Base-by-base conservation (phyloP, 2,329 filamentous ascomycete genomes). In the Fusarium oligoseptatum region DNA sequence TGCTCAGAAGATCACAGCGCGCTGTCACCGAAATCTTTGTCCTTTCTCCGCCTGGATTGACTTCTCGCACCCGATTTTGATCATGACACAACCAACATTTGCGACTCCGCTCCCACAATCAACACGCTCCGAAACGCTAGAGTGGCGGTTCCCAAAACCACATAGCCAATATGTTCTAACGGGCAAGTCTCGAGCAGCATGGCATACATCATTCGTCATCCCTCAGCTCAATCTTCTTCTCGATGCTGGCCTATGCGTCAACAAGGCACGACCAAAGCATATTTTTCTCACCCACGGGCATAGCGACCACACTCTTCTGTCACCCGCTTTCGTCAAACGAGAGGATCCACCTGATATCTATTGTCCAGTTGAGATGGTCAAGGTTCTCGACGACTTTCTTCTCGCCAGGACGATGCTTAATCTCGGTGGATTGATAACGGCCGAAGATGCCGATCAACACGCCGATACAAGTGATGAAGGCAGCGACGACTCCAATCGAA, bases 171-270 rank as follows among this genome's bases (percentile, higher is more conserved):
- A 82, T 64, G 80, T 85, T 5, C 81, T 88, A 11, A 86, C 85
- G 1, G 86, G 86, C 63, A 82, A 83, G 29, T 88, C 86, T 9
- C 84, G 86, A 15, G 86, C 86, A 8, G 86, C 86, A 15, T 88
- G 86, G 86, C 86, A 88, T 77, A 88, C 86, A 3, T 87, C 85
- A 6, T 88, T 88, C 68, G 79, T 88, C 55, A 83, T 88, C 60
- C 86, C 86, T 2, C 84, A 87, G 70, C 84, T 88, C 60, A 85
- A 87, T 67, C 80, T 88, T 29, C 83, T 88, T 5, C 85, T 88
- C 37, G 86, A 88, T 76, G 85, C 86, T 3, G 86, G 86, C 2
- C 81, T 87, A 43, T 79, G 81, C 64, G 83, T 88, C 75, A 87
- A 87, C 79, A 84, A 83, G 34, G 73, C 81, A 2, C 82, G 86